A percentile compares a stretch with the other conserved stretches of the same genome.
Evolutionary conservation across 306 rosid genomes (phyloP).

Genomic region (Trifolium subterraneum): DNA sequence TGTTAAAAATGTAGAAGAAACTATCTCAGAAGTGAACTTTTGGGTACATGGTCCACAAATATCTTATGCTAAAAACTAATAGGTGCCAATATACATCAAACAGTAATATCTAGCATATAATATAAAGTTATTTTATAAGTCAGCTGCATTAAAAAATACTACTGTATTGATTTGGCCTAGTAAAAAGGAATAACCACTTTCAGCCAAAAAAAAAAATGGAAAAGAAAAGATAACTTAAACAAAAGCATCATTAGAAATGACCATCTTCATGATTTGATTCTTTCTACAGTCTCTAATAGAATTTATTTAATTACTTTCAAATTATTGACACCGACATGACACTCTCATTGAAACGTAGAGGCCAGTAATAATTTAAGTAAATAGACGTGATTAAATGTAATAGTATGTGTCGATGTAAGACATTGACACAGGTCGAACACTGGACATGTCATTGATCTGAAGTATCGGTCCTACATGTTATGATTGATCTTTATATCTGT

Average conservation of each 20-base stretch:
- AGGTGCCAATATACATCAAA: slow-evolving; percentile 32
- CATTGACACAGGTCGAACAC: not conserved
- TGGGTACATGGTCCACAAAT: slow-evolving; percentile 39
- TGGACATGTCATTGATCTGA: not conserved
- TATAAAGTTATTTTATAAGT: slow-evolving; percentile 37
- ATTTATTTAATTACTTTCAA: not conserved
- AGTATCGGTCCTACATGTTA: not conserved
- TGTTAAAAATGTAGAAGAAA: not conserved
- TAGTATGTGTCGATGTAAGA: not conserved
- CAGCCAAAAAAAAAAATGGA: not conserved
- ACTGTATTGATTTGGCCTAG: slow-evolving; percentile 38
- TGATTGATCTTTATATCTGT: slow-evolving; percentile 12
- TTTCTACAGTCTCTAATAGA: slow-evolving; percentile 33
- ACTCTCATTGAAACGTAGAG: no score
- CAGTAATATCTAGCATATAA: slow-evolving; percentile 10
- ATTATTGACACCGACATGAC: not conserved
- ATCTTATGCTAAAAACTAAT: slow-evolving; percentile 34
- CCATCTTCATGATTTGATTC: slow-evolving; percentile 26
- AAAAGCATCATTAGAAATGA: slow-evolving; percentile 34
- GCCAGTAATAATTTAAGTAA: not conserved
- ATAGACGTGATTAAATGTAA: not conserved
- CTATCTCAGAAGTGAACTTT: slow-evolving; percentile 23
- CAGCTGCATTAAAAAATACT: slow-evolving; percentile 40
- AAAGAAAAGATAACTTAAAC: not conserved
- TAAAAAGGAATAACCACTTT: slow-evolving; percentile 36